These are phyloP conservation scores for Suillus subalutaceus DNA, from an alignment of 768 basidiomycete genomes.

Conservation along the genomic window DNA sequence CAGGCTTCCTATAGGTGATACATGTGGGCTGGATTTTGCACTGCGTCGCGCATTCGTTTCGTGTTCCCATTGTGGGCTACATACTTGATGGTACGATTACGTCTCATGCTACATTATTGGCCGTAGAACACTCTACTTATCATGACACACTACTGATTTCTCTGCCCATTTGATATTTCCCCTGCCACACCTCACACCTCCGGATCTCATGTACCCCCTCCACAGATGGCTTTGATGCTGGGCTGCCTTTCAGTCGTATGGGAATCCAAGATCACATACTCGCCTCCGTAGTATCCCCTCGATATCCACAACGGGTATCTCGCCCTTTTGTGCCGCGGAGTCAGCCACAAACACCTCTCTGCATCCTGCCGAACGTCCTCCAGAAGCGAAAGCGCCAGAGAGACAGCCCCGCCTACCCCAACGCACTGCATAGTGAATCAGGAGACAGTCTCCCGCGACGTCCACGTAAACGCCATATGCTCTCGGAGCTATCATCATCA, in stretches of 20 bases:
- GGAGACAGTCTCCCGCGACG: conserved; percentile 33
- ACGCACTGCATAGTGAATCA: conserved; percentile 20
- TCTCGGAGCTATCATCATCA: conserved; percentile 26
- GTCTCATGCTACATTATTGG: not conserved
- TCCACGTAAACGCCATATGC: conserved; percentile 30
- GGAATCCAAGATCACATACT: not conserved
- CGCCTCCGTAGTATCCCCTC: too few species aligned
- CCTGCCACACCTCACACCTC: not conserved
- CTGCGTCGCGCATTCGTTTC: conserved; percentile 29
- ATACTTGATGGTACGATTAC: conserved; percentile 32
- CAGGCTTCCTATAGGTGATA: conserved; percentile 23
- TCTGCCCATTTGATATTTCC: not conserved
- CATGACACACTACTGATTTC: not conserved
- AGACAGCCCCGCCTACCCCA: conserved; percentile 32
- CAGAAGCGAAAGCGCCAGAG: conserved; percentile 33
- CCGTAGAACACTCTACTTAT: not conserved
- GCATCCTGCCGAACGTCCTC: conserved; percentile 24
- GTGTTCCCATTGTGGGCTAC: conserved; percentile 29
- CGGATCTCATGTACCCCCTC: not conserved
- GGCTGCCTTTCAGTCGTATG: not conserved
- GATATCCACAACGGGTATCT: not conserved
- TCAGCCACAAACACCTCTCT: too few species aligned
- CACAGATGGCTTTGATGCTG: conserved; percentile 5
- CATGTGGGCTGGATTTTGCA: conserved; percentile 35
- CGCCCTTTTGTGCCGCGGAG: not conserved